Conservation (phyloP, 805 yeast species). For the Yarrowia hollandica region DNA sequence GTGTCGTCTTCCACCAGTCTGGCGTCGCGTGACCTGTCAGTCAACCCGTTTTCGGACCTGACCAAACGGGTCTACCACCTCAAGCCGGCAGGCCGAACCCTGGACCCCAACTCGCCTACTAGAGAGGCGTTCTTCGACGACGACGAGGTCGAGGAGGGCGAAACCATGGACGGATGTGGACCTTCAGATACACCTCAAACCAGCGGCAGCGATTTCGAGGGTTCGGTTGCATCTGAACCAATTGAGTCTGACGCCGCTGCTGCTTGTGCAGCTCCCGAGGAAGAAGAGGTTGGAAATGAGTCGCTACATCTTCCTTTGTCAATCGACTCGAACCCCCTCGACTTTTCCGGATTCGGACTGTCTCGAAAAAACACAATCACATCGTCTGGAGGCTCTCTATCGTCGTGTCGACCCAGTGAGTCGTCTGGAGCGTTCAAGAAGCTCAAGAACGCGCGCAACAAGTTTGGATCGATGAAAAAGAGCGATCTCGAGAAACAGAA, state of each 20-base stretch:
- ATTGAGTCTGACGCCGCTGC: neutral
- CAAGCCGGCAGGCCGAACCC: neutral
- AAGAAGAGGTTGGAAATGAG: neutral
- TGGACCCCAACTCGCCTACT: slow-evolving; percentile 12
- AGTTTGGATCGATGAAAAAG: slow-evolving; percentile 8
- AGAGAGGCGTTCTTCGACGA: slow-evolving; percentile 6
- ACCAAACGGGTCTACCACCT: slow-evolving; percentile 15
- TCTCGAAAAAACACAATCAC: slow-evolving; percentile 25
- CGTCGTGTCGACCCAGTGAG: slow-evolving; percentile 18
- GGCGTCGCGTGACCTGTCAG: neutral
- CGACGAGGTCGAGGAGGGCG: slow-evolving; percentile 5
- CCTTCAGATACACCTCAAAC: slow-evolving; percentile 5
- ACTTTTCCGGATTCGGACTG: slow-evolving; percentile 4
- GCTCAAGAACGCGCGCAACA: slow-evolving; percentile 19
- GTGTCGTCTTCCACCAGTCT: neutral
- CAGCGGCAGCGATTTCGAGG: neutral
- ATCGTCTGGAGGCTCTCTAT: neutral
- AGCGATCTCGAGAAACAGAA: slow-evolving; percentile 15
- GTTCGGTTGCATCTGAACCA: too few species aligned
- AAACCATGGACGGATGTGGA: neutral
- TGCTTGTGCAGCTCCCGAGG: neutral
- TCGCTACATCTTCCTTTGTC: neutral
- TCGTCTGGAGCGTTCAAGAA: slow-evolving; percentile 23
- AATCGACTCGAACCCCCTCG: neutral
- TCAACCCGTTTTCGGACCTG: slow-evolving; percentile 12